Conservation (phyloP, 768 basidiomycete species). For the Tylopilus plumbeoviolaceoides region DNA sequence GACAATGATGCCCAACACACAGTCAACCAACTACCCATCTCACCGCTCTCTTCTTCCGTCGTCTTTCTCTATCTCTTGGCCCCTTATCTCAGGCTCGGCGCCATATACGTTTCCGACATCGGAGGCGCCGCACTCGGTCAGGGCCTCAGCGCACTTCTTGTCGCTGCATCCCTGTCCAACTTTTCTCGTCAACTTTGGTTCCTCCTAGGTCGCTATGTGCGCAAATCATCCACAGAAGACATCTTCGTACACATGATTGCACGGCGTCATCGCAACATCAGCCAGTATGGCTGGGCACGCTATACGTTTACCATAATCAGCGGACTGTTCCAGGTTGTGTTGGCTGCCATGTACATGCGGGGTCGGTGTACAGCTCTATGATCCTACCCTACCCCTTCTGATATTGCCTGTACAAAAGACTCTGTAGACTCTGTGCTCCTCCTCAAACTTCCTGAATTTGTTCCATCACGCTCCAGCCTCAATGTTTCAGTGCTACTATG, state of each 20-base stretch:
- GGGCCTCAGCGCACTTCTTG: constrained; percentile 45
- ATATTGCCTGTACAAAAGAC: constrained; percentile 35
- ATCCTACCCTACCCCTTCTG: constrained; percentile 2
- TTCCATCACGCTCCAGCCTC: constrained; percentile 34
- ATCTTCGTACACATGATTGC: constrained; percentile 60
- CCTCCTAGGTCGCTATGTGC: constrained; percentile 69
- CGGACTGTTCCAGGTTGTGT: constrained; percentile 43
- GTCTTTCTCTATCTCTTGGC: constrained; percentile 68
- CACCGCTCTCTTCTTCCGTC: constrained; percentile 52
- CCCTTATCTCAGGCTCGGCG: constrained; percentile 69
- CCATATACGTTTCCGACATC: constrained; percentile 51
- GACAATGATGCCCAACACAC: constrained; percentile 19
- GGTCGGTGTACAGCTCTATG: constrained; percentile 40
- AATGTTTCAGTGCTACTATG: constrained; percentile 40
- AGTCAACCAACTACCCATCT: constrained; percentile 19
- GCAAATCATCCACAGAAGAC: constrained; percentile 62
- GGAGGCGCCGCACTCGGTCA: constrained; percentile 45
- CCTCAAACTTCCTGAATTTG: constrained; percentile 37
- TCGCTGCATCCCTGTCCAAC: constrained; percentile 54
- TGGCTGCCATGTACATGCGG: constrained; percentile 61
- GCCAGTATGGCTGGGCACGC: constrained; percentile 41
- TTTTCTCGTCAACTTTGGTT: constrained; percentile 71
- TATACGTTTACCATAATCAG: constrained; percentile 41
- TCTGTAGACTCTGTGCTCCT: constrained; percentile 50
- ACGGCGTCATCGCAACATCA: constrained; percentile 48